Conservation (phyloP, 202 grass and related monocot genomes). For the Tripidium arundinaceum region DNA sequence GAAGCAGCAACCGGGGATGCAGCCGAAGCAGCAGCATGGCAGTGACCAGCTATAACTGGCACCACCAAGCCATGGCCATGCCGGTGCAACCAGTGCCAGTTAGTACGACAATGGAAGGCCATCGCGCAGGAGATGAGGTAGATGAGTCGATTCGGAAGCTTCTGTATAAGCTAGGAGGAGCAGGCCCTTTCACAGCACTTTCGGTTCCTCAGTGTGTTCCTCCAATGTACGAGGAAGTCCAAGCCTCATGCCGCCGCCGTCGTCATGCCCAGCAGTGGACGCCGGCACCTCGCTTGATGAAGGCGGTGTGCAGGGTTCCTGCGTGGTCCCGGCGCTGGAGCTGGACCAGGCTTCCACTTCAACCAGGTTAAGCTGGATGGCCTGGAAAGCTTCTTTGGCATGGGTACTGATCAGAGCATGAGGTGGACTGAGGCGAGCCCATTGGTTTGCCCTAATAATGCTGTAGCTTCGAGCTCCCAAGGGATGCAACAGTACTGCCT, state of each 20-base stretch:
- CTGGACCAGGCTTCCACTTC: constrained; percentile 80
- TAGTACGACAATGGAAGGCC: constrained; percentile 20
- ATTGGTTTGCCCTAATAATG: constrained; percentile 54
- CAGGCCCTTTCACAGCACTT: constrained; percentile 20
- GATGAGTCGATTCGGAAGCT: constrained; percentile 46
- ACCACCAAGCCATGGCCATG: constrained; percentile 37
- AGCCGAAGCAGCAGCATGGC: constrained; percentile 15
- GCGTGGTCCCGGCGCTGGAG: constrained; percentile 35
- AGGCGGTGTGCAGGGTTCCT: constrained; percentile 27
- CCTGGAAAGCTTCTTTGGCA: constrained; percentile 54
- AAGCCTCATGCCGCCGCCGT: constrained; percentile 1
- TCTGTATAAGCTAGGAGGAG: constrained; percentile 41
- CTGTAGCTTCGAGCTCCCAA: constrained; percentile 54
- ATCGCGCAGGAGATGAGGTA: constrained; percentile 20
- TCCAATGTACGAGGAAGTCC: constrained; percentile 30
- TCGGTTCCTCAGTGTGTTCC: neutral
- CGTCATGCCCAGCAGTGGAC: neutral
- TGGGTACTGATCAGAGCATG: constrained; percentile 39
- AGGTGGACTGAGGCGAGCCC: constrained; percentile 65
- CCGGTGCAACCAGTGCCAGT: constrained; percentile 28
- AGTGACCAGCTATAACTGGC: constrained; percentile 32
- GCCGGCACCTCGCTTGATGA: constrained; percentile 9
- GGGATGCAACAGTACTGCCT: constrained; percentile 53
- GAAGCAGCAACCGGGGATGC: constrained; percentile 24
- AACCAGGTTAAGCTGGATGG: constrained; percentile 74